These are phyloP conservation scores for Elsinoe arachidis DNA, from an alignment of 2,329 filamentous ascomycete genomes.

Conservation along the genomic window DNA sequence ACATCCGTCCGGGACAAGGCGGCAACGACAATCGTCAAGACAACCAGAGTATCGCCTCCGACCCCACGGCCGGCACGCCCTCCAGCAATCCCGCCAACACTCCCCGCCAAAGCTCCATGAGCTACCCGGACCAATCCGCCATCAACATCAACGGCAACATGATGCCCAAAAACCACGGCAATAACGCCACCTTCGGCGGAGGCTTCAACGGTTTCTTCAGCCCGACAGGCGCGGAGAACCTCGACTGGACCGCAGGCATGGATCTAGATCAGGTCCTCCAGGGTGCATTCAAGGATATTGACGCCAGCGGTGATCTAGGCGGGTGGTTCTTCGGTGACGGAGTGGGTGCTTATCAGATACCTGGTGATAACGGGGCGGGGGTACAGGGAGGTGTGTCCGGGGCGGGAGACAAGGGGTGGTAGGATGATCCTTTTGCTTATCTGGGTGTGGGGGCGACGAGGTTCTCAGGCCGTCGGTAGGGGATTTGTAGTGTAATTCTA, in stretches of 20 bases:
- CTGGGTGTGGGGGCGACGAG: neutral
- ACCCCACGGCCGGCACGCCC: neutral
- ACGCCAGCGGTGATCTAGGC: constrained; percentile 16
- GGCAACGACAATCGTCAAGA: neutral
- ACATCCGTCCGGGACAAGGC: neutral
- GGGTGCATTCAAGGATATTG: constrained; percentile 15
- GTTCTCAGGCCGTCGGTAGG: too few species aligned
- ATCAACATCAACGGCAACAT: neutral
- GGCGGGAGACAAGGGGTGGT: neutral
- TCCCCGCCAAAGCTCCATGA: neutral
- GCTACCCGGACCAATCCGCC: neutral
- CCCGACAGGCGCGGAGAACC: neutral
- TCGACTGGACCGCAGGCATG: constrained; percentile 16
- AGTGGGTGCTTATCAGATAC: constrained; percentile 15
- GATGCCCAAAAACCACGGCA: neutral
- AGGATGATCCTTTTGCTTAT: neutral
- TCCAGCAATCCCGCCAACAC: neutral
- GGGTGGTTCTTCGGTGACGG: constrained; percentile 18
- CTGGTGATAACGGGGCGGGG: neutral
- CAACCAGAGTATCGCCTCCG: neutral
- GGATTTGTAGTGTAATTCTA: too few species aligned
- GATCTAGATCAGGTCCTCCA: constrained; percentile 17
- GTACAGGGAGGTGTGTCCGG: neutral
- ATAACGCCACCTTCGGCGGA: neutral
- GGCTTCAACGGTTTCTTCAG: constrained; percentile 4